A percentile compares a stretch with the other conserved stretches of the same genome.
Evolutionary conservation across 2,329 filamentous ascomycete species (phyloP).

Genomic region (Pseudogymnoascus destructans): DNA sequence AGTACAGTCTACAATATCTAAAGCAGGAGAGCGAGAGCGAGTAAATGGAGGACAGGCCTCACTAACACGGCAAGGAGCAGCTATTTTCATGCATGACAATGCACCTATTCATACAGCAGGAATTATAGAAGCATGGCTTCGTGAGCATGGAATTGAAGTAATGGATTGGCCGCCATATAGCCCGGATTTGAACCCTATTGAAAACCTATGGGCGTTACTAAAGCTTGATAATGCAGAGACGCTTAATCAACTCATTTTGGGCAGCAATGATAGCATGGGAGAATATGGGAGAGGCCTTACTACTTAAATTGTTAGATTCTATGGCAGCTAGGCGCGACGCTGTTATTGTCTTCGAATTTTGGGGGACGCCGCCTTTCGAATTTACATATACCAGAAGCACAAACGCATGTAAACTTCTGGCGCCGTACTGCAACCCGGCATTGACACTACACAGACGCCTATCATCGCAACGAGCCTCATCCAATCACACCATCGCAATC

Average conservation of each 20-base stretch:
- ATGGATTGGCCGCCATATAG: background rate
- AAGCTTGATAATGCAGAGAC: slow-evolving; percentile 10
- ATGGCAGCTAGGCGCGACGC: slow-evolving; percentile 9
- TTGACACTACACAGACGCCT: background rate
- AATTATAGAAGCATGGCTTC: background rate
- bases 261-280: slow-evolving; percentile 11
- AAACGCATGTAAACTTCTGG: slow-evolving; percentile 63
- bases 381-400: slow-evolving; percentile 92
- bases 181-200: background rate
- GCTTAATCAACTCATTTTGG: slow-evolving; percentile 8
- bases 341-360: slow-evolving; percentile 70
- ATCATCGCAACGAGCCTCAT: background rate
- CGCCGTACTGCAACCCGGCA: no score
- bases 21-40: background rate
- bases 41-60: background rate
- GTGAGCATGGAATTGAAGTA: background rate
- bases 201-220: background rate
- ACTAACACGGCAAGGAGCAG: background rate
- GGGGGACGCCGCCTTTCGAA: slow-evolving; percentile 89
- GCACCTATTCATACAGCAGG: background rate
- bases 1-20: background rate
- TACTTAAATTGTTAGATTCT: slow-evolving; percentile 10
- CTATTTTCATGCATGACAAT: background rate
- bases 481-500: background rate
- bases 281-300: slow-evolving; percentile 2